Evolutionary conservation across 352 stramenopile genomes (phyloP).

Genomic region (Chrysophaeum taylorii): DNA sequence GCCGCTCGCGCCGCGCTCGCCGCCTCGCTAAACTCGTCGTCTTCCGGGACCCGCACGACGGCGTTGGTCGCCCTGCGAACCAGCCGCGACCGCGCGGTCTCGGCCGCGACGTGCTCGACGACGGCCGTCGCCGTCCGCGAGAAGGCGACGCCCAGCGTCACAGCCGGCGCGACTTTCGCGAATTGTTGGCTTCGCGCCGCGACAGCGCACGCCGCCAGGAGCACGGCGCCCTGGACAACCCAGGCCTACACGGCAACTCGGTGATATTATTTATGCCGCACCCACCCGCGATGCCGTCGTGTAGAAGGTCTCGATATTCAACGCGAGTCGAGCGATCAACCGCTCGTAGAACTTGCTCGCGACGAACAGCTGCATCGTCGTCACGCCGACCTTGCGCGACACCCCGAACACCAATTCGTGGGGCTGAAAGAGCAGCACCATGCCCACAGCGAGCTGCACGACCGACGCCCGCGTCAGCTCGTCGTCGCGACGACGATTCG

Average conservation of each 20-base stretch:
- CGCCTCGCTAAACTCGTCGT: neutral
- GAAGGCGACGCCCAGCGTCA: neutral
- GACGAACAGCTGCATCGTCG: neutral
- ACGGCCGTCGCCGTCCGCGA: neutral
- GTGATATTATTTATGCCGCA: neutral
- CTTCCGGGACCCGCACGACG: neutral
- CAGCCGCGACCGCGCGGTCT: neutral
- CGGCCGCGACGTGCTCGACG: neutral
- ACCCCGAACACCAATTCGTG: neutral
- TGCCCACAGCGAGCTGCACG: neutral
- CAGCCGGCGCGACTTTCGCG: neutral
- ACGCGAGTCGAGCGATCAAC: neutral
- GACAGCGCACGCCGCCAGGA: neutral
- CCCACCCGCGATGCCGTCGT: neutral
- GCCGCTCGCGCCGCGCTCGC: neutral
- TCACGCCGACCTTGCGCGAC: neutral
- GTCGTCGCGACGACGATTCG: too few species aligned
- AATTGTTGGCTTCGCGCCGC: neutral
- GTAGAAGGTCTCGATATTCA: neutral
- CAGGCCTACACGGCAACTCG: neutral
- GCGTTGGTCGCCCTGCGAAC: neutral
- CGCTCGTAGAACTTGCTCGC: neutral
- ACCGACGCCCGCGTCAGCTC: too few species aligned
- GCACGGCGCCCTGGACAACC: neutral
- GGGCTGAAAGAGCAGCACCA: neutral